phyloP scores from a whole-genome alignment of 2,329 filamentous ascomycete species.

The Fusarium temperatum region DNA sequence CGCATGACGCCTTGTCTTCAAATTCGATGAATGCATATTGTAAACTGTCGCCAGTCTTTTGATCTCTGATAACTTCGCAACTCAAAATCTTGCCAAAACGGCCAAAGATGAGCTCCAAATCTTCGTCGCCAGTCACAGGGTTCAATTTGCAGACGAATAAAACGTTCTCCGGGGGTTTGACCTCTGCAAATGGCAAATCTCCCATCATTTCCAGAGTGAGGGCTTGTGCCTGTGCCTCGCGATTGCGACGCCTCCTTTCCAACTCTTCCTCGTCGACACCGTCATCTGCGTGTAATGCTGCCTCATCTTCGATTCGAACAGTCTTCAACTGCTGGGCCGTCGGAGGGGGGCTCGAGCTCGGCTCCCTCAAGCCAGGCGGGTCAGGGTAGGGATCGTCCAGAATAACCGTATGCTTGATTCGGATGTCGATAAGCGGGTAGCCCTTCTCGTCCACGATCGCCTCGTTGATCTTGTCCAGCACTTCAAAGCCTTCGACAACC shows the following conservation, averaged over 20 bases:
- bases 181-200: slow-evolving; percentile 95
- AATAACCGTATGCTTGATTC: slow-evolving; percentile 90
- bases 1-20: slow-evolving; percentile 89
- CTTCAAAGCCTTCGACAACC: slow-evolving; percentile 95
- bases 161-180: slow-evolving; percentile 96
- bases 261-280: slow-evolving; percentile 77
- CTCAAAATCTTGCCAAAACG: slow-evolving; percentile 95
- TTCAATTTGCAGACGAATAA: slow-evolving; percentile 99
- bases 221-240: slow-evolving; percentile 92
- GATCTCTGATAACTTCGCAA: slow-evolving; percentile 95
- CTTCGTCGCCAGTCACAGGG: slow-evolving; percentile 92
- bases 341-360: slow-evolving; percentile 81
- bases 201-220: slow-evolving; percentile 98
- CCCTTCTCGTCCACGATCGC: slow-evolving; percentile 88
- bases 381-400: slow-evolving; percentile 94
- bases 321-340: slow-evolving; percentile 88
- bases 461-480: slow-evolving; percentile 90
- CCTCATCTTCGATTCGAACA: slow-evolving; percentile 90
- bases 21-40: slow-evolving; percentile 99
- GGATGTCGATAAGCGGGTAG: slow-evolving; percentile 90
- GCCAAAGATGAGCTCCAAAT: slow-evolving; percentile 94
- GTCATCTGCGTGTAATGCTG: slow-evolving; percentile 78
- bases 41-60: slow-evolving; percentile 90
- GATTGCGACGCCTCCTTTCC: slow-evolving; percentile 83
- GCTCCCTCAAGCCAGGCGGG: slow-evolving; percentile 77